Evolutionary conservation across 768 basidiomycete species (phyloP).

Genomic region (Amyloporia xantha): DNA sequence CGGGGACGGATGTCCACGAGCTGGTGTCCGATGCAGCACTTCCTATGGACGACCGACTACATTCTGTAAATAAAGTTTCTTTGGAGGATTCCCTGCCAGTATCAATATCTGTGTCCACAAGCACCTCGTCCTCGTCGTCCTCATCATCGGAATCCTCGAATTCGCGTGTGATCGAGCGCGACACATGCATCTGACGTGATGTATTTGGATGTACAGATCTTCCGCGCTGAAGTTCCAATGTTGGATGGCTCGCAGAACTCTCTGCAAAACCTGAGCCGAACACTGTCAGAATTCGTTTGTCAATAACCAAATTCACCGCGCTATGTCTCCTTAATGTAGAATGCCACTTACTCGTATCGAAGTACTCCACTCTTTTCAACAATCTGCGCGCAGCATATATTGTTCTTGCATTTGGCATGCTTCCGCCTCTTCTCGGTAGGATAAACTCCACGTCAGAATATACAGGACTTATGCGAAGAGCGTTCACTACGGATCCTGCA

Average conservation of each 20-base stretch:
- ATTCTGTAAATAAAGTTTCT: no score
- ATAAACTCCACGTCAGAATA: constrained; percentile 85
- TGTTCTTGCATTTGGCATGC: constrained; percentile 29
- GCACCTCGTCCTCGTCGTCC: constrained; percentile 46
- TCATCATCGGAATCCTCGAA: constrained; percentile 48
- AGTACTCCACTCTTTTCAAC: constrained; percentile 70
- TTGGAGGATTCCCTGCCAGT: constrained; percentile 31
- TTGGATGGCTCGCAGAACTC: constrained; percentile 28
- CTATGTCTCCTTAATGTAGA: no score
- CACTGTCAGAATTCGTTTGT: constrained; percentile 38
- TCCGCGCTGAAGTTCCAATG: constrained; percentile 20
- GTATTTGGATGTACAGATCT: constrained; percentile 16
- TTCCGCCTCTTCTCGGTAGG: constrained; percentile 42
- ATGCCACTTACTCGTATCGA: constrained; percentile 52
- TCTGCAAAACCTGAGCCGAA: constrained; percentile 68
- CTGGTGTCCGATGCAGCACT: no score
- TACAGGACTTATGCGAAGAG: no score
- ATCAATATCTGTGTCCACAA: constrained; percentile 28
- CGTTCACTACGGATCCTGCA: no score
- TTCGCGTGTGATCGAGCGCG: constrained; percentile 16
- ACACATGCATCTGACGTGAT: constrained; percentile 49
- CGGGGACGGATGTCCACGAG: no score
- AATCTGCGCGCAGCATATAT: constrained; percentile 70
- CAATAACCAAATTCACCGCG: constrained; percentile 1
- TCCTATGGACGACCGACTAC: no score